Base-by-base conservation (phyloP, 495 filamentous ascomycete genomes). In the Aspergillus cristatus region DNA sequence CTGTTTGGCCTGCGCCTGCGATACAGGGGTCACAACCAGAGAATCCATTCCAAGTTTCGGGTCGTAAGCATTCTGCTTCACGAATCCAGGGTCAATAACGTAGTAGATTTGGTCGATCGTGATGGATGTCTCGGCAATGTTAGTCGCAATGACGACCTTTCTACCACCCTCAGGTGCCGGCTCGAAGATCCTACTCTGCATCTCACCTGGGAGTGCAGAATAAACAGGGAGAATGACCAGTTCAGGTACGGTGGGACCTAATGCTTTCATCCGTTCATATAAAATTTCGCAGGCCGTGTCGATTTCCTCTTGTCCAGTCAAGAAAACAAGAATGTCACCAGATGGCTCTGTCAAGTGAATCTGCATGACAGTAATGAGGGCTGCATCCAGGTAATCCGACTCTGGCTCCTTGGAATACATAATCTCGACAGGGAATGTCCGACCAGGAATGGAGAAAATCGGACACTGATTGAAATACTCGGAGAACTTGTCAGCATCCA, bases 61-160 rank as follows among this genome's bases (percentile, higher is more conserved):
- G 54, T 99, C 89, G 52, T 91, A 99, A 14, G 85, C 87, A 46
- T 94, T 94, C 51, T 97, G 89, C 67, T 97, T 99, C 42, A 94
- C 89, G 50, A 97, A 97, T 3, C 91, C 91, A 6, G 91, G 90
- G 53, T 99, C 91, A 26, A 99, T 76, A 22, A 99, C 93, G 57
- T 94, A 99, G 65, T 93, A 93, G 43, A 99, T 94, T 28, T 85
- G 80, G 56, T 97, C 91, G 40, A 99, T 96, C 0, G 91, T 99
- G 48, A 99, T 90, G 12, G 85, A 93, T 0, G 91, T 99, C 53
- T 99, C 91, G 0, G 91, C 91, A 52, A 99, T 99, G 47, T 99
- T 99, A 13, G 91, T 99, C 2, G 91, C 93, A 56, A 99, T 94
- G 34, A 99, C 85, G 12, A 96, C 87, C 61, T 99, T 99, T 37